phyloP scores from a whole-genome alignment of 495 filamentous ascomycete species.

The Daldinia grandis region DNA sequence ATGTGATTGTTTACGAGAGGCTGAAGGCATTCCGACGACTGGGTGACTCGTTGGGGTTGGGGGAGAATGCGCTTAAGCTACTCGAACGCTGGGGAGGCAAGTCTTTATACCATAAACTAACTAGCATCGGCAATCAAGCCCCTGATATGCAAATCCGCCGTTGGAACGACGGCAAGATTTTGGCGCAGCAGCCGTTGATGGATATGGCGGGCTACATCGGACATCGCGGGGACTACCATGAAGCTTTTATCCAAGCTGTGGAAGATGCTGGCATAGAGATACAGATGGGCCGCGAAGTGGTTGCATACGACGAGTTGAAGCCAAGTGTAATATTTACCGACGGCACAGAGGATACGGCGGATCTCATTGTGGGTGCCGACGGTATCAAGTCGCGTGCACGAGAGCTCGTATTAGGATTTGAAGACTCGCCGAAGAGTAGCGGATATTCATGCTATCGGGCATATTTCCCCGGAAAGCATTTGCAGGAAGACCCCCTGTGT shows the following conservation, averaged over 20 bases:
- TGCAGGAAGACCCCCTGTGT: constrained; percentile 55
- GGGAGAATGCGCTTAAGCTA: constrained; percentile 61
- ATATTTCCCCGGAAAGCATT: constrained; percentile 55
- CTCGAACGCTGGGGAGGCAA: constrained; percentile 58
- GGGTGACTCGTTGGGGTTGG: constrained; percentile 61
- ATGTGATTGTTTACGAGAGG: constrained; percentile 60
- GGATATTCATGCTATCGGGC: constrained; percentile 61
- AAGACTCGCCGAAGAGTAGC: constrained; percentile 57
- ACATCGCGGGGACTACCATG: constrained; percentile 62
- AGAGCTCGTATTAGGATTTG: constrained; percentile 56
- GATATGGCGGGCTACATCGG: constrained; percentile 66
- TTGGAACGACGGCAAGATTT: constrained; percentile 60
- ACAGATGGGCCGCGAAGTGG: constrained; percentile 57
- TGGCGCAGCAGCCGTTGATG: constrained; percentile 63
- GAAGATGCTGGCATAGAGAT: constrained; percentile 58
- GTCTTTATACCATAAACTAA: constrained; percentile 53
- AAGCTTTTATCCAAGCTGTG: constrained; percentile 60
- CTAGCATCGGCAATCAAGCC: constrained; percentile 62
- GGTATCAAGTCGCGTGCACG: constrained; percentile 59
- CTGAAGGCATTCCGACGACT: constrained; percentile 58
- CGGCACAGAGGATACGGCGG: constrained; percentile 42
- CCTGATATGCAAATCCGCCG: constrained; percentile 62
- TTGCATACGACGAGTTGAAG: constrained; percentile 55
- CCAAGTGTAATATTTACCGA: constrained; percentile 54
- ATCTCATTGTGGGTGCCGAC: constrained; percentile 49